Conservation (phyloP, 2,329 filamentous ascomycete species). For the Botrytis fabae region DNA sequence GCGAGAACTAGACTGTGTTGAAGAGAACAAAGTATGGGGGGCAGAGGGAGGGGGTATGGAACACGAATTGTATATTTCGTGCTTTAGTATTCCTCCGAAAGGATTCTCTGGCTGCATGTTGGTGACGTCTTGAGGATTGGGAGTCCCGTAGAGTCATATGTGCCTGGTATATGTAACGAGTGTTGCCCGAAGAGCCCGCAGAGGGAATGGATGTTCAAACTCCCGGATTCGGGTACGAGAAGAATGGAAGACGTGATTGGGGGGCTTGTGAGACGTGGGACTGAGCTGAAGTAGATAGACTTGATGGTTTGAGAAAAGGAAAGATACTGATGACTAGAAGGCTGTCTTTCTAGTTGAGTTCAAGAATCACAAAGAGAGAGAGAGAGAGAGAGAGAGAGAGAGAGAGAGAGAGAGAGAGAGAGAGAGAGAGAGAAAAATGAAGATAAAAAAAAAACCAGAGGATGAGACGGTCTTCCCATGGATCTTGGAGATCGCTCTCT, state of each 20-base stretch:
- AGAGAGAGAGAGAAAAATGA: too few species aligned
- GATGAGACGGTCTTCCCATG: not conserved
- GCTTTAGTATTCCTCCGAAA: not conserved
- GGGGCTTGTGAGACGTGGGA: not conserved
- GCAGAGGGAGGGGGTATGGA: not conserved
- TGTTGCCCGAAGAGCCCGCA: slow-evolving; percentile 6
- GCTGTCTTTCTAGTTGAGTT: not conserved
- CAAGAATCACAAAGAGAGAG: not conserved
- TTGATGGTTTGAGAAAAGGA: not conserved
- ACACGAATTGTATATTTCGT: not conserved
- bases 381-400: too few species aligned
- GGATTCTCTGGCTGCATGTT: not conserved
- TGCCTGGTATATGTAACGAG: not conserved
- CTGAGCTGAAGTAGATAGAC: not conserved
- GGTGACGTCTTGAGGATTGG: not conserved
- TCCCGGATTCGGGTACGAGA: not conserved
- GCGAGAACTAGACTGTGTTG: not conserved
- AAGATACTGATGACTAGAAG: not conserved
- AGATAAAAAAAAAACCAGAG: not conserved
- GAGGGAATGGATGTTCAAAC: not conserved
- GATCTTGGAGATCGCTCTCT: not conserved
- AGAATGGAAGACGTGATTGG: not conserved
- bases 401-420: not conserved
- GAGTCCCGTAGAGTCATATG: not conserved
- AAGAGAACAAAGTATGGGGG: not conserved